Percentiles rank a stretch among this genome's conserved stretches.
Conservation (phyloP, 2,329 filamentous ascomycete species). For the Cryphonectria naterciae region DNA sequence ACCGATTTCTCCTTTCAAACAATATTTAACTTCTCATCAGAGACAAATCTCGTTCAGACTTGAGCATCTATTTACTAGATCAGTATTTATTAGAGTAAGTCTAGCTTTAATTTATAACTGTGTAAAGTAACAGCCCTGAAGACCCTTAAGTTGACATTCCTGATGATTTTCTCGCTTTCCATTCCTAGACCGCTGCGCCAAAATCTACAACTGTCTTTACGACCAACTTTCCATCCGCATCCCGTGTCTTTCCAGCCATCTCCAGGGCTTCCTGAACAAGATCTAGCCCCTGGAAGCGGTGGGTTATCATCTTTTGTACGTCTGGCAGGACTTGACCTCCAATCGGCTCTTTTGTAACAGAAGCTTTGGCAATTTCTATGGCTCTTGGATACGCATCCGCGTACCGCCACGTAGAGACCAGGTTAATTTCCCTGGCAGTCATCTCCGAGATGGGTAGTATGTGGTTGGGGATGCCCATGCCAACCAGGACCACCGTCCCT, state of each 20-base stretch:
- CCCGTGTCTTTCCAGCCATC: constrained; percentile 10
- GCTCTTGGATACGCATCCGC: constrained; percentile 7
- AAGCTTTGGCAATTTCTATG: constrained; percentile 9
- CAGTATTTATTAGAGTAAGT: too few relatives aligned
- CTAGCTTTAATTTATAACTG: too few relatives aligned
- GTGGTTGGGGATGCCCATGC: constrained; percentile 11
- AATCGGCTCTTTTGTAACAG: not conserved
- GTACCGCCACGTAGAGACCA: constrained; percentile 8
- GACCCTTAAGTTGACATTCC: too few relatives aligned
- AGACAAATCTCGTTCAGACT: too few relatives aligned
- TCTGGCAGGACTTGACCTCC: too few relatives aligned
- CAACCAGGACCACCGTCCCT: constrained; percentile 3
- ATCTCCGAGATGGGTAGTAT: constrained; percentile 3
- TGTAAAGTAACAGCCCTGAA: too few relatives aligned
- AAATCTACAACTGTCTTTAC: constrained; percentile 35
- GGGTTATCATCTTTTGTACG: not conserved
- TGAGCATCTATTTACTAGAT: too few relatives aligned
- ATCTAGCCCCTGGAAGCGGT: constrained; percentile 3
- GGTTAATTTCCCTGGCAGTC: constrained; percentile 7
- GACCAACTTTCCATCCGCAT: constrained; percentile 5
- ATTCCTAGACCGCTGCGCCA: constrained; percentile 25
- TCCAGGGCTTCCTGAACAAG: constrained; percentile 10
- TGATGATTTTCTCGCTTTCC: too few relatives aligned
- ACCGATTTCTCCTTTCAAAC: too few relatives aligned
- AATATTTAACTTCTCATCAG: too few relatives aligned